Percentiles rank a stretch among this genome's conserved stretches.
phyloP scores from a whole-genome alignment of 2,329 filamentous ascomycete genomes.

The Fusarium poae region DNA sequence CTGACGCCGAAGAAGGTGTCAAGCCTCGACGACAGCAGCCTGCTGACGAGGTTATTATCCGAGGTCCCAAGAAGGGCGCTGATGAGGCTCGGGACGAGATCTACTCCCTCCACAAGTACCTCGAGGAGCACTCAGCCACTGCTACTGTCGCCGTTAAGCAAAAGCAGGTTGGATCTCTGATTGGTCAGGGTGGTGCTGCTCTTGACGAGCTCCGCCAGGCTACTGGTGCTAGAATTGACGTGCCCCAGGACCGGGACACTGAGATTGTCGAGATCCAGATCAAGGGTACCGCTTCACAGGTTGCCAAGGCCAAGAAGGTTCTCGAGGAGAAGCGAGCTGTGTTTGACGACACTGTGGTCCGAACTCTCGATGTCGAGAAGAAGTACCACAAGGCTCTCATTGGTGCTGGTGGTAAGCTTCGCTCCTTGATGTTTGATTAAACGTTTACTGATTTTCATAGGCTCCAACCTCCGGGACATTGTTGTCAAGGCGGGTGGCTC shows the following conservation, averaged over 20 bases:
- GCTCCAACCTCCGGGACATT: constrained; percentile 86
- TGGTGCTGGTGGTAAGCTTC: constrained; percentile 82
- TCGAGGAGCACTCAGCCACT: constrained; percentile 86
- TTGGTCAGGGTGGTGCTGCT: constrained; percentile 88
- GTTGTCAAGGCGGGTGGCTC: constrained; percentile 90
- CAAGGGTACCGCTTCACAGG: constrained; percentile 91
- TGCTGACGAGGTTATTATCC: constrained; percentile 89
- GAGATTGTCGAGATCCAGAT: constrained; percentile 87
- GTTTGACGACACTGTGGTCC: constrained; percentile 90
- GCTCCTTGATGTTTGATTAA: not conserved
- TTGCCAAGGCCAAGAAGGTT: constrained; percentile 90
- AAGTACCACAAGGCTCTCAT: constrained; percentile 94
- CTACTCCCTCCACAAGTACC: constrained; percentile 86
- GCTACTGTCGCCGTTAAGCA: constrained; percentile 88
- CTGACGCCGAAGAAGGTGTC: constrained; percentile 77
- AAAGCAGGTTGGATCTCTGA: constrained; percentile 92
- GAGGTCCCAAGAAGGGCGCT: constrained; percentile 91
- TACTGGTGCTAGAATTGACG: constrained; percentile 91
- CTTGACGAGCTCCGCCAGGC: constrained; percentile 89
- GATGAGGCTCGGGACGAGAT: constrained; percentile 94
- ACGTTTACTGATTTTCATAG: constrained; percentile 56
- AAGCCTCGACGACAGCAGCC: constrained; percentile 78
- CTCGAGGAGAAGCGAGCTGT: constrained; percentile 87
- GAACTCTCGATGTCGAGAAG: constrained; percentile 90
- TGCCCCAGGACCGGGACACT: constrained; percentile 83